phyloP scores from a whole-genome alignment of 371 early-diverging fungal genomes.

The Basidiobolus meristosporus region DNA sequence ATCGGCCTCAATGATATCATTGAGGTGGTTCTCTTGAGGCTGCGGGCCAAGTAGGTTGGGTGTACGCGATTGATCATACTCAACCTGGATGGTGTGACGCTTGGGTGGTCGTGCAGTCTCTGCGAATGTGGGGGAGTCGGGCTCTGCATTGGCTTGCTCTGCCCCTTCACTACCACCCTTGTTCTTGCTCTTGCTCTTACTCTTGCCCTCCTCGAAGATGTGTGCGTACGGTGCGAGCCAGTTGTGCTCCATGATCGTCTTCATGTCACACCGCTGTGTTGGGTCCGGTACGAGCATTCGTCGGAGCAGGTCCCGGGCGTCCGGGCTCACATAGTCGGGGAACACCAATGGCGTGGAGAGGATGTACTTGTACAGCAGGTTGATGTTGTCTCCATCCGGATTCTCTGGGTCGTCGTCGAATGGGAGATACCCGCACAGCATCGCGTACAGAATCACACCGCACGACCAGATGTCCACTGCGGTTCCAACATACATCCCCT shows the following conservation, averaged over 20 bases:
- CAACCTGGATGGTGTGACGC: conserved; percentile 10
- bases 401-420: conserved; percentile 97
- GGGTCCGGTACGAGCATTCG: conserved; percentile 90
- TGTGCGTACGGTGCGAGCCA: conserved; percentile 31
- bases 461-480: conserved; percentile 92
- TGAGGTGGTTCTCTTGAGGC: too few relatives aligned
- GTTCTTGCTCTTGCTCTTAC: too few relatives aligned
- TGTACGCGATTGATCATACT: too few relatives aligned
- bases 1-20: too few relatives aligned
- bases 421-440: conserved; percentile 95
- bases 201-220: conserved; percentile 13
- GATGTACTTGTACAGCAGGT: conserved; percentile 88
- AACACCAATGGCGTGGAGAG: conserved; percentile 74
- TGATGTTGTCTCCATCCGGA: conserved; percentile 92
- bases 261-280: conserved; percentile 62
- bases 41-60: too few relatives aligned
- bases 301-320: conserved; percentile 63
- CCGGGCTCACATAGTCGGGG: conserved; percentile 70
- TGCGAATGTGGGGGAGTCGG: too few relatives aligned
- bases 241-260: conserved; percentile 42
- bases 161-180: too few relatives aligned
- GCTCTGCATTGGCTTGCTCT: too few relatives aligned
- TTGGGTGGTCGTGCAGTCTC: too few relatives aligned
- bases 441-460: conserved; percentile 90
- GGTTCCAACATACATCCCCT: conserved; percentile 89